Conservation (phyloP, 352 stramenopile genomes). For the Phytophthora niederhauseri region DNA sequence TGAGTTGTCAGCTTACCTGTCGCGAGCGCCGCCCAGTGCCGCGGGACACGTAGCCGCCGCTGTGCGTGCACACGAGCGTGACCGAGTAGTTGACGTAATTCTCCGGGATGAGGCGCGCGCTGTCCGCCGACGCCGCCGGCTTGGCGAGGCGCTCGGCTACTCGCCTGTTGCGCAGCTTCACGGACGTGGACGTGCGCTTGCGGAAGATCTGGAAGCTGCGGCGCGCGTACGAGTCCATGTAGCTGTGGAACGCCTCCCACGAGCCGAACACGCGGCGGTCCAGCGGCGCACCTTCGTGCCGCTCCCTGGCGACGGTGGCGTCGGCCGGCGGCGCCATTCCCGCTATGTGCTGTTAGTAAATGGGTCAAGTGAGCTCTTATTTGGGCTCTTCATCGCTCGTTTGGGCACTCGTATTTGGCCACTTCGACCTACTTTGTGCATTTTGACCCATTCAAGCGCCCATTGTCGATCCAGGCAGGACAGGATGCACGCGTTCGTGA, state of each 20-base stretch:
- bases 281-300: slow-evolving; percentile 25
- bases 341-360: neutral
- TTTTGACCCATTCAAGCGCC: neutral
- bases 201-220: slow-evolving; percentile 45
- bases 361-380: neutral
- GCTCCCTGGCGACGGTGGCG: neutral
- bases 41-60: slow-evolving; percentile 37
- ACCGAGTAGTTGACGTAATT: slow-evolving; percentile 43
- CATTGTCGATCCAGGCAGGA: neutral
- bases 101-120: slow-evolving; percentile 35
- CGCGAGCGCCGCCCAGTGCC: slow-evolving; percentile 37
- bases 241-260: slow-evolving; percentile 40
- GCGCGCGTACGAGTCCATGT: slow-evolving; percentile 36
- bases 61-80: slow-evolving; percentile 48
- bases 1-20: neutral
- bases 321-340: neutral
- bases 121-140: neutral
- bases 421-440: neutral
- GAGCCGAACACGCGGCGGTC: slow-evolving; percentile 35
- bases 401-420: neutral
- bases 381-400: neutral
- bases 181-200: slow-evolving; percentile 44
- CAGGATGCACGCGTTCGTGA: slow-evolving; percentile 85
- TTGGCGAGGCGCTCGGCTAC: slow-evolving; percentile 27
- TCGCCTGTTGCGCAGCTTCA: slow-evolving; percentile 42